A percentile compares a stretch with the other conserved stretches of the same genome.
phyloP scores from a whole-genome alignment of 1,139 yeast species.

The Kodamaea sp. region DNA sequence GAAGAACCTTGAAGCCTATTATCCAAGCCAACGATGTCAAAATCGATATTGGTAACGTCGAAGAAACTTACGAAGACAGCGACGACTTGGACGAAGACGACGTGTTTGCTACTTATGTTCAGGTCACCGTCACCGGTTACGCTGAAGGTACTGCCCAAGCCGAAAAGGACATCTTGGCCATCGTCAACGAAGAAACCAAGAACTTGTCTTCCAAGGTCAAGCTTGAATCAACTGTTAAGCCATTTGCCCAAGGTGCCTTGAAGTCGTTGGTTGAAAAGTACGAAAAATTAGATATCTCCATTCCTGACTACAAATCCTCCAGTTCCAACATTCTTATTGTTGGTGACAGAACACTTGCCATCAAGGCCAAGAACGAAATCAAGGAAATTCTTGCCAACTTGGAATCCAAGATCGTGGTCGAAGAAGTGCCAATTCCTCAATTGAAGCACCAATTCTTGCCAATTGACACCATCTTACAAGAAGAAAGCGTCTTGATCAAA shows the following conservation, averaged over 20 bases:
- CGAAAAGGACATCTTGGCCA: slow-evolving; percentile 64
- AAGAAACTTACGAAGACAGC: slow-evolving; percentile 22
- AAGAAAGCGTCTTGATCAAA: slow-evolving; percentile 63
- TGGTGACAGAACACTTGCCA: slow-evolving; percentile 66
- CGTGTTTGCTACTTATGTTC: slow-evolving; percentile 54
- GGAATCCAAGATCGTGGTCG: slow-evolving; percentile 35
- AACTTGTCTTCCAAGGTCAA: slow-evolving; percentile 50
- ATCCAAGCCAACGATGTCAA: slow-evolving; percentile 69
- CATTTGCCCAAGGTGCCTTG: slow-evolving; percentile 48
- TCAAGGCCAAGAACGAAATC: slow-evolving; percentile 50
- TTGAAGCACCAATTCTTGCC: slow-evolving; percentile 50
- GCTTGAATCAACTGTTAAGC: slow-evolving; percentile 48
- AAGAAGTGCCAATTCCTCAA: slow-evolving; percentile 46
- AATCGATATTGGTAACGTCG: slow-evolving; percentile 67
- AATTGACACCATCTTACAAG: slow-evolving; percentile 44
- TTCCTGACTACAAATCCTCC: slow-evolving; percentile 38
- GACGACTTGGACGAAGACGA: slow-evolving; percentile 38
- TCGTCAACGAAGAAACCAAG: slow-evolving; percentile 76
- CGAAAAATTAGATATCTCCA: slow-evolving; percentile 30
- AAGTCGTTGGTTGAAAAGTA: slow-evolving; percentile 23
- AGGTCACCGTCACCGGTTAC: slow-evolving; percentile 79
- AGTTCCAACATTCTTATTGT: slow-evolving; percentile 40
- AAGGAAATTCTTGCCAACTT: slow-evolving; percentile 48
- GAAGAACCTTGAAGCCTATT: slow-evolving; percentile 79
- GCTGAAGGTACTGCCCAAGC: slow-evolving; percentile 81